Evolutionary conservation across 2,329 filamentous ascomycete genomes (phyloP).

Genomic region (Fulvia fulva): DNA sequence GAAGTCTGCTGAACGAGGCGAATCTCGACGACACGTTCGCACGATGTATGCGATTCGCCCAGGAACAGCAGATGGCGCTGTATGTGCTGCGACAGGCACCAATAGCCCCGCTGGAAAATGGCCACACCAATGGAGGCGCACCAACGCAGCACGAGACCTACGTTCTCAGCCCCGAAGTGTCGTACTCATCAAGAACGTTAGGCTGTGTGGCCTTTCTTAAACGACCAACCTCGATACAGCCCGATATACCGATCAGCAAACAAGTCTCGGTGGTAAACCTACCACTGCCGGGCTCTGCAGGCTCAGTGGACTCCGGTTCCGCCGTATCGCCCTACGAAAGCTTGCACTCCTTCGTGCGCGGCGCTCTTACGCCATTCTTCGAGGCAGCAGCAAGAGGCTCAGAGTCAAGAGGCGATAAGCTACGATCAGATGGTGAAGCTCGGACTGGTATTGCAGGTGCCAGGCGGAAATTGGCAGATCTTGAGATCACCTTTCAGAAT

Average conservation of each 20-base stretch:
- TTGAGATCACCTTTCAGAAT: constrained; percentile 85
- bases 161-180: constrained; percentile 75
- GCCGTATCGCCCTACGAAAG: constrained; percentile 84
- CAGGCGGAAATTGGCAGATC: constrained; percentile 92
- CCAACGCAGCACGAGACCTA: constrained; percentile 59
- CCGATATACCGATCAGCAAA: constrained; percentile 72
- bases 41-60: constrained; percentile 83
- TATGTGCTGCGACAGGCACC: constrained; percentile 82
- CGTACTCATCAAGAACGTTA: constrained; percentile 72
- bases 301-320: constrained; percentile 40
- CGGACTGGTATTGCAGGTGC: constrained; percentile 96
- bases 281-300: constrained; percentile 71
- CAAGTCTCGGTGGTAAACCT: constrained; percentile 94
- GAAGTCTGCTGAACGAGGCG: constrained; percentile 74
- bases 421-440: constrained; percentile 77
- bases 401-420: constrained; percentile 61
- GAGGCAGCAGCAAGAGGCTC: constrained; percentile 89
- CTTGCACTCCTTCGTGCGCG: constrained; percentile 85
- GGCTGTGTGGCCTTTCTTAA: constrained; percentile 88
- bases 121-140: constrained; percentile 33
- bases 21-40: constrained; percentile 75
- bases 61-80: constrained; percentile 79
- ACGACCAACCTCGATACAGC: constrained; percentile 81
- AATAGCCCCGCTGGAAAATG: constrained; percentile 48
- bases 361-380: constrained; percentile 91